Evolutionary conservation across 2,329 filamentous ascomycete genomes (phyloP).

Genomic region (Dactylellina haptotyla): DNA sequence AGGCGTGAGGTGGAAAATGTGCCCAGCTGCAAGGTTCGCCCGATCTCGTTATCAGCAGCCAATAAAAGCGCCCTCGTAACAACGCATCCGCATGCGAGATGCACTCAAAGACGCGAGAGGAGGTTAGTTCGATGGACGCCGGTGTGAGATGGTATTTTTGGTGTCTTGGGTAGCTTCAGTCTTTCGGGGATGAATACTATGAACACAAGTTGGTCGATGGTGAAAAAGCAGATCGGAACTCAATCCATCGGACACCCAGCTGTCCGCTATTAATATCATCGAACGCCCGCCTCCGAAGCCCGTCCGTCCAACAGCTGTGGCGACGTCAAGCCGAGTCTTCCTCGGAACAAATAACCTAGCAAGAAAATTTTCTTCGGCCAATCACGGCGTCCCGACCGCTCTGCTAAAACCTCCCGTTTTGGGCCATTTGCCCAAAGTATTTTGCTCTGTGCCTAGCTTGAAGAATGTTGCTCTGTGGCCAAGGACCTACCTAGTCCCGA

Average conservation of each 20-base stretch:
- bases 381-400: slow-evolving; percentile 15
- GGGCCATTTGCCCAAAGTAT: neutral
- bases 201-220: neutral
- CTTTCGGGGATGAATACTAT: neutral
- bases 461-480: neutral
- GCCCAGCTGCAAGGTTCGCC: slow-evolving; percentile 11
- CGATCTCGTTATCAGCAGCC: slow-evolving; percentile 37
- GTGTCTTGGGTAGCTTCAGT: too few relatives aligned
- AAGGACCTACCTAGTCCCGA: slow-evolving; percentile 25
- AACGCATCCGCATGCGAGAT: slow-evolving; percentile 27
- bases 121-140: neutral
- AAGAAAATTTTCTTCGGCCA: slow-evolving; percentile 7
- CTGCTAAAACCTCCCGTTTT: slow-evolving; percentile 34
- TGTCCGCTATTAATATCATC: neutral
- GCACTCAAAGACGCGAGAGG: neutral
- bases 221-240: neutral
- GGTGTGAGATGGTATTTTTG: neutral
- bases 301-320: slow-evolving; percentile 14
- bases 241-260: too few relatives aligned
- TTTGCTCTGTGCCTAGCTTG: slow-evolving; percentile 4
- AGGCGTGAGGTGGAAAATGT: slow-evolving; percentile 15
- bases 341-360: neutral
- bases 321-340: neutral
- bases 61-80: slow-evolving; percentile 10
- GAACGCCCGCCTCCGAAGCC: neutral